phyloP scores from a whole-genome alignment of 306 rosid genomes.

The Hylodesmum podocarpum region DNA sequence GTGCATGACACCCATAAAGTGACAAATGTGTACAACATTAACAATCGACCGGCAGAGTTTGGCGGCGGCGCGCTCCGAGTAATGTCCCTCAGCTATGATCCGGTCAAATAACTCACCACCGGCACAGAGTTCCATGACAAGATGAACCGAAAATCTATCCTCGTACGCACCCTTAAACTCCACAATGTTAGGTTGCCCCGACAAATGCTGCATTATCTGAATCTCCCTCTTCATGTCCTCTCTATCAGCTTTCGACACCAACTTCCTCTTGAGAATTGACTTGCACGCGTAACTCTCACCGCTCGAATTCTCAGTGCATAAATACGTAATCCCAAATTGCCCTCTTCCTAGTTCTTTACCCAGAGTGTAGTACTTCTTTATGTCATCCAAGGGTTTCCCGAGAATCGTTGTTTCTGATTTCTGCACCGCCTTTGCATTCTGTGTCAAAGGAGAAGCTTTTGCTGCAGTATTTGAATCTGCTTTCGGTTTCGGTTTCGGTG shows the following conservation, averaged over 20 bases:
- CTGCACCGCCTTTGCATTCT: constrained; percentile 31
- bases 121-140: constrained; percentile 92
- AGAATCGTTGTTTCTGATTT: constrained; percentile 52
- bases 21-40: constrained; percentile 83
- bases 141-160: constrained; percentile 78
- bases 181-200: constrained; percentile 83
- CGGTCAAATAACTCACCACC: constrained; percentile 93
- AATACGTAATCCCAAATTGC: constrained; percentile 83
- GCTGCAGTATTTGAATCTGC: not conserved
- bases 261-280: constrained; percentile 80
- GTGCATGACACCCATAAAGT: constrained; percentile 88
- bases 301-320: constrained; percentile 69
- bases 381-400: constrained; percentile 68
- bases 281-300: constrained; percentile 74
- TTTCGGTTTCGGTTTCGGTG: not conserved
- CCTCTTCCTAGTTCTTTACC: constrained; percentile 91
- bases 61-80: constrained; percentile 85
- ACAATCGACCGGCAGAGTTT: constrained; percentile 64
- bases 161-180: constrained; percentile 80
- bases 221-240: constrained; percentile 84
- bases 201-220: constrained; percentile 88
- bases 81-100: constrained; percentile 76
- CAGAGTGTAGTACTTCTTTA: constrained; percentile 58
- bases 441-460: no score
- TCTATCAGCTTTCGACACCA: constrained; percentile 58